Evolutionary conservation across 331 rosid genomes (phyloP).

Genomic region (Quercus tomentella): DNA sequence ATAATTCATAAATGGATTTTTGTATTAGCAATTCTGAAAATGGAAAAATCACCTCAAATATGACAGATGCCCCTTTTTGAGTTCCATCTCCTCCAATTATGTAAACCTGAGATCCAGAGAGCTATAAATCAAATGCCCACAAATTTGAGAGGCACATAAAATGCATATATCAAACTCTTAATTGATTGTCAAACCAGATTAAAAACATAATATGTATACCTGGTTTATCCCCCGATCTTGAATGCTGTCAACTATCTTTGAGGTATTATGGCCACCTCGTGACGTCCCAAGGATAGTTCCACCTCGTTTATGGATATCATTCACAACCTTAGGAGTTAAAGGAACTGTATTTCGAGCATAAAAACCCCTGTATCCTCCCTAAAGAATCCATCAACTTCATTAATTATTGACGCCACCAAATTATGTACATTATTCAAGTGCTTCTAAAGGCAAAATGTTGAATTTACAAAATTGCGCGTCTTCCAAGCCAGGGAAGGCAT

Average conservation of each 20-base stretch:
- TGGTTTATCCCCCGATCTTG: constrained; percentile 87
- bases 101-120: constrained; percentile 56
- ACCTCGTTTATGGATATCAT: constrained; percentile 86
- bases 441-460: background rate
- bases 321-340: constrained; percentile 64
- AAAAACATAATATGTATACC: constrained; percentile 28
- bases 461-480: background rate
- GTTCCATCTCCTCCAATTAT: constrained; percentile 96
- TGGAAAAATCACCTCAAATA: constrained; percentile 52
- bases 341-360: constrained; percentile 64
- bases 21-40: background rate
- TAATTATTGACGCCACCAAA: background rate
- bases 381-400: constrained; percentile 7
- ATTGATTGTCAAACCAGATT: background rate
- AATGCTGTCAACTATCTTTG: constrained; percentile 81
- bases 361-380: constrained; percentile 91
- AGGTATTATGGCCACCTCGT: constrained; percentile 82
- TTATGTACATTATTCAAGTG: background rate
- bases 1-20: background rate
- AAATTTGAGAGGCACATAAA: background rate
- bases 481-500: background rate
- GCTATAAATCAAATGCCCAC: constrained; percentile 1
- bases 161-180: background rate
- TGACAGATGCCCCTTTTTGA: constrained; percentile 79
- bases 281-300: constrained; percentile 83